Conservation (phyloP, 768 basidiomycete species). For the Termitomyces sp. region DNA sequence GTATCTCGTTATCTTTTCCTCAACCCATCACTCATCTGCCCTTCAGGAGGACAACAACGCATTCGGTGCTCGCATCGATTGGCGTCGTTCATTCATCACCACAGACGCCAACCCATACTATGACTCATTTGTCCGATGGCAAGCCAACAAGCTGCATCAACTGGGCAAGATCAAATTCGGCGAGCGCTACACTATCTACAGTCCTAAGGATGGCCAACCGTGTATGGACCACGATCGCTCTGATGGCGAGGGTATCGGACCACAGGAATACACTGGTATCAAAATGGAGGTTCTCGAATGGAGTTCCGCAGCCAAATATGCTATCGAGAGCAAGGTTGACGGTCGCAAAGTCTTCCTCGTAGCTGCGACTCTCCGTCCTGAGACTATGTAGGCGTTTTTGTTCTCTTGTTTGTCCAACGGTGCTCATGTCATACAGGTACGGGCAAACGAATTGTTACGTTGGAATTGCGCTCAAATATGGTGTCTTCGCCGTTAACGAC, state of each 20-base stretch:
- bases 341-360: conserved; percentile 86
- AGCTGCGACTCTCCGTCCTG: conserved; percentile 94
- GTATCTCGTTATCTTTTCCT: neutral
- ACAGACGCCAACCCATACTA: conserved; percentile 97
- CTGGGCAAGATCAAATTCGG: conserved; percentile 97
- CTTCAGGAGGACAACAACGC: conserved; percentile 64
- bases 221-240: conserved; percentile 99
- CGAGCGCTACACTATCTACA: conserved; percentile 97
- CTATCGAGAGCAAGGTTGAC: conserved; percentile 65
- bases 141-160: conserved; percentile 86
- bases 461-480: conserved; percentile 86
- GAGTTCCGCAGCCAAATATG: conserved; percentile 64
- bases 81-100: conserved; percentile 92
- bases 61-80: conserved; percentile 95
- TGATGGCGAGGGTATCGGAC: conserved; percentile 91
- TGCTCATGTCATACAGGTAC: conserved; percentile 53
- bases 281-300: conserved; percentile 93
- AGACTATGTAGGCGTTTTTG: conserved; percentile 76
- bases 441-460: conserved; percentile 99
- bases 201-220: conserved; percentile 96
- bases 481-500: conserved; percentile 85
- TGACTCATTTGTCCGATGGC: conserved; percentile 97
- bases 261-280: conserved; percentile 92
- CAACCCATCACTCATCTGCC: neutral
- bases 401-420: conserved; percentile 1